Evolutionary conservation across 805 yeast species (phyloP), one percentile per base, ranked within the genome.

Genomic region (Cyberlindnera galapagoensis): DNA sequence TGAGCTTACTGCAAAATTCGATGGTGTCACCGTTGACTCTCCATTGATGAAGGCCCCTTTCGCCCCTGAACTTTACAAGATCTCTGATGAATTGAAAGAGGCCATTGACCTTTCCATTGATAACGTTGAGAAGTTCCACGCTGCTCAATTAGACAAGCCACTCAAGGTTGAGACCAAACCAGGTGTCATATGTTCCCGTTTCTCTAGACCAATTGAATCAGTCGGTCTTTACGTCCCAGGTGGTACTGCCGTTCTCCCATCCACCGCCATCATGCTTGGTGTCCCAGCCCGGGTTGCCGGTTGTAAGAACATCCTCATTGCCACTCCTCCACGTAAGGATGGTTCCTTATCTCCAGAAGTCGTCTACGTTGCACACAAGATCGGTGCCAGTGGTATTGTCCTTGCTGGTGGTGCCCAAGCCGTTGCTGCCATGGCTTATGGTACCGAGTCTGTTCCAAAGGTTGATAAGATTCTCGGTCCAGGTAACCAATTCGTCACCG

Each of bases 381-480:
- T 92, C 43, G 97, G 97, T 36, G 97, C 97, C 25, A 69, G 76
- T 38, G 73, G 80, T 47, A 87, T 92, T 51, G 86, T 92, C 8
- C 67, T 92, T 48, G 98, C 98, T 2, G 99, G 99, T 50, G 99
- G 99, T 52, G 98, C 98, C 4, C 99, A 92, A 67, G 99, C 98
- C 6, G 85, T 92, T 32, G 95, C 97, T 28, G 94, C 99, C 5
- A 76, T 92, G 95, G 98, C 98, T 2, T 92, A 92, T 57, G 99
- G 99, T 55, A 92, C 98, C 10, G 86, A 85, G 48, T 64, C 83
- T 22, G 80, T 92, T 31, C 82, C 94, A 32, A 92, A 92, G 62
- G 90, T 90, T 54, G 97, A 92, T 62, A 92, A 92, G 70, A 88
- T 92, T 41, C 70, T 92, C 58, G 99, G 99, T 29, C 99, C 99